Evolutionary conservation across 2,329 filamentous ascomycete species (phyloP), one percentile per base, ranked within the genome.

Genomic region (Dactylellina cionopaga): DNA sequence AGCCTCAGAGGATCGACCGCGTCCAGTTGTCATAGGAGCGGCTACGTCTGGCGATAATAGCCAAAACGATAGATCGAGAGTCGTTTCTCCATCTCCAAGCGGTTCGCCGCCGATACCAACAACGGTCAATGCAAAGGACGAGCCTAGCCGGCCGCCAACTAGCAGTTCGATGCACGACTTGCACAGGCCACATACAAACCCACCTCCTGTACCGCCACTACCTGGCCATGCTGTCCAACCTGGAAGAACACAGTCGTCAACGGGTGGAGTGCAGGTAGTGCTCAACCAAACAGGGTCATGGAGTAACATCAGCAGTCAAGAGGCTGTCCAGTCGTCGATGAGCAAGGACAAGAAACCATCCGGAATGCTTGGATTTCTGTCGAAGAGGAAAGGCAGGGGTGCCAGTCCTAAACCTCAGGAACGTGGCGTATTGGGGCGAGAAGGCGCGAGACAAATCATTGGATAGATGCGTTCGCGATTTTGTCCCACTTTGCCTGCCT

Each of bases 381-480:
- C 87, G 75, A 86, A 93, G 78, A 96, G 96, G 83, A 96, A 92
- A 83, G 92, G 93, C 25, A 85, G 93, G 74, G 92, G 92, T 62
- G 89, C 92, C 80, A 97, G 92, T 79, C 95, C 95, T 1, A 97
- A 96, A 82, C 93, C 93, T 24, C 94, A 92, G 80, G 93, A 98
- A 82, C 87, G 92, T 62, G 95, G 95, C 68, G 93, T 99, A 5
- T 79, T 99, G 68, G 95, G 95, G 65, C 98, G 98, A 79, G 93
- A 98, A 80, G 95, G 95, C 13, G 93, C 95, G 9, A 86, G 95
- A 79, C 89, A 92, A 75, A 86, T 94, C 64, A 90, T 94, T 78
- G 89, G 87, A 77, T 90, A 83, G 83, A 76, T 49, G 41, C 60
- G 56, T 19, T 69, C 68, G 49, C 47, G 49, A 15, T 17, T 22